Base-by-base conservation (phyloP, 2,329 filamentous ascomycete genomes). In the Parastagonospora nodorum region DNA sequence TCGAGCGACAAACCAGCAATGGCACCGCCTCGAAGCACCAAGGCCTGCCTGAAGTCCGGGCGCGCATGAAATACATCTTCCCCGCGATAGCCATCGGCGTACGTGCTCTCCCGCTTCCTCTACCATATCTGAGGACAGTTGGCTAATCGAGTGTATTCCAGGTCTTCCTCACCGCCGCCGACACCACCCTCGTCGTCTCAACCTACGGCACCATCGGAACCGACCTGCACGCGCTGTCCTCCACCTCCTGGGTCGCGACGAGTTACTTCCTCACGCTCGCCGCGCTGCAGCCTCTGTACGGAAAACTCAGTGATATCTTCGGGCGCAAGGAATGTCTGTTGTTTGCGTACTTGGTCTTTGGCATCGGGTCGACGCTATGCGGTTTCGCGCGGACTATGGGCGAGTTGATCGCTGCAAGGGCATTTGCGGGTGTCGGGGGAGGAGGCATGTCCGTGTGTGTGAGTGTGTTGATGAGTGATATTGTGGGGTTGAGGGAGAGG, bases 121-220 rank as follows among this genome's bases (percentile, higher is more conserved):
- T 28, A 9, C 30, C 30, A 46, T 36, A 47, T 4, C 32, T 19
- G 38, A 7, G 28, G 19, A 33, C 6, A 41, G 36, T 29, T 14
- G 15, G 28, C 15, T n/a, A 30, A 41, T 46, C 11, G 54, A 7
- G 9, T 30, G 47, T 27, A 4, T 0, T 11, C 35, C 64, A 88
- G 86, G 77, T 92, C 35, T 90, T 89, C 66, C 78, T 93, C 7
- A 82, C 86, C 15, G 87, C 89, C 12, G 70, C 70, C n/a, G 89
- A 93, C 66, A 88, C 92, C 70, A 90, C 90, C 0, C 84, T 92
- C 46, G 86, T 89, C 28, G 84, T 92, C 42, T 85, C 85, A n/a
- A 86, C 82, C n/a, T 92, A 92, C 70, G 88, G 87, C 42, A 84
- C 82, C 55, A 92, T 93, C 61, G 89, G 88, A 9, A 89, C 82